Evolutionary conservation across 2,329 filamentous ascomycete genomes (phyloP).

Genomic region (Lecanicillium sp.): DNA sequence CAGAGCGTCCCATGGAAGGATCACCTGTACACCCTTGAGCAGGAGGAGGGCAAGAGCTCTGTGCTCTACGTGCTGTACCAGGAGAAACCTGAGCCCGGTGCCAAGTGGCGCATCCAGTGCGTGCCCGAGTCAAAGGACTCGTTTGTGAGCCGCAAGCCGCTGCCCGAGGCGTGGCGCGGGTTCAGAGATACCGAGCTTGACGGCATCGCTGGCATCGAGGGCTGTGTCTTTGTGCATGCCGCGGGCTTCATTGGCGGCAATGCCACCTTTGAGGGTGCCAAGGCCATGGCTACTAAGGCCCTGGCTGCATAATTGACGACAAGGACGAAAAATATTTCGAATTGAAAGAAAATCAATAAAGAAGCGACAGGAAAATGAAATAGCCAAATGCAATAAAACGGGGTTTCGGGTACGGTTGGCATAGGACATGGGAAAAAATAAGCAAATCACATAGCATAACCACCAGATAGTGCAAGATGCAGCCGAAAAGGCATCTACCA

Average conservation of each 20-base stretch:
- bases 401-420: no score
- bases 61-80: slow-evolving; percentile 89
- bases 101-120: slow-evolving; percentile 90
- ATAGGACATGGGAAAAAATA: no score
- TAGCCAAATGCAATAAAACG: no score
- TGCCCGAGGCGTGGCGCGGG: slow-evolving; percentile 89
- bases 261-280: slow-evolving; percentile 80
- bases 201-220: slow-evolving; percentile 59
- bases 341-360: no score
- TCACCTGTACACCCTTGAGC: slow-evolving; percentile 84
- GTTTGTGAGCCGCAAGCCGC: slow-evolving; percentile 84
- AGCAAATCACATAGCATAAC: no score
- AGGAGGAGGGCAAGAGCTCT: slow-evolving; percentile 54
- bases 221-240: slow-evolving; percentile 89
- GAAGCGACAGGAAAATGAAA: no score
- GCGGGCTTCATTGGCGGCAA: slow-evolving; percentile 96
- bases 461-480: not conserved
- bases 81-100: slow-evolving; percentile 65
- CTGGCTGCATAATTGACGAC: slow-evolving; percentile 39
- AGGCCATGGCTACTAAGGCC: slow-evolving; percentile 78
- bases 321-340: not conserved
- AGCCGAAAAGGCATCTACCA: no score
- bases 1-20: slow-evolving; percentile 92
- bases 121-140: slow-evolving; percentile 81
- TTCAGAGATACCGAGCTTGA: slow-evolving; percentile 82